Evolutionary conservation across 345 rosid species (phyloP), one percentile per base, ranked within the genome.

Genomic region (Jatropha curcas): DNA sequence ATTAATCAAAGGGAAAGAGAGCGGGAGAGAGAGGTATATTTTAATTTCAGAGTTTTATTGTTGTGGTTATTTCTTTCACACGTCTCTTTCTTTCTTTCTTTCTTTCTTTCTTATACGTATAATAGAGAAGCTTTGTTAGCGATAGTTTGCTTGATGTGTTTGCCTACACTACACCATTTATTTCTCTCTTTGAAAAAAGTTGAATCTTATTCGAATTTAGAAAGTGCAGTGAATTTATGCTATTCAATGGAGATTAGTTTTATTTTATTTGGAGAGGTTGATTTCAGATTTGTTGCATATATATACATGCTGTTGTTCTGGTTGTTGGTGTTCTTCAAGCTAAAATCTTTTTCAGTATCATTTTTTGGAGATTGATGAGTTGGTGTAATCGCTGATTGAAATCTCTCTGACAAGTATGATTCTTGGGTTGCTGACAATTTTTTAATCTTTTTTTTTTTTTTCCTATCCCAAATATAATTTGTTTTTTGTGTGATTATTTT

Each of bases 1-100:
- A 41, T 72, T 65, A 85, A 61, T 65, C 85, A 80, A 4, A 73
- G 73, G 56, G 81, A 68, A 3, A 68, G 77, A 9, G 81, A 78
- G 4, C 52, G 76, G 3, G 77, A 65, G 35, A 70, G 75, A 20
- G 37, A 82, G 91, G 74, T 71, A 67, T 67, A 25, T 60, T 8
- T 12, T 33, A 6, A 31, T 34, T 27, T 35, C 7, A n/a, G 31
- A 4, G 4, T 14, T 37, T 30, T 16, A 22, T 8, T 20, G 30
- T 20, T 22, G 7, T 0, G n/a, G n/a, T 2, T 28, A 9, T 45
- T 58, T 28, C 2, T 30, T 5, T 8, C n/a, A 48, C 53, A 48
- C 53, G 16, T 17, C 53, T 3, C 53, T 48, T 45, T 48, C 53
- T 48, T 48, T 3, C 53, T 48, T 45, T 48, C 53, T 48, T 48